phyloP scores from a whole-genome alignment of 2,329 filamentous ascomycete genomes.

The Xylariaceae sp. region DNA sequence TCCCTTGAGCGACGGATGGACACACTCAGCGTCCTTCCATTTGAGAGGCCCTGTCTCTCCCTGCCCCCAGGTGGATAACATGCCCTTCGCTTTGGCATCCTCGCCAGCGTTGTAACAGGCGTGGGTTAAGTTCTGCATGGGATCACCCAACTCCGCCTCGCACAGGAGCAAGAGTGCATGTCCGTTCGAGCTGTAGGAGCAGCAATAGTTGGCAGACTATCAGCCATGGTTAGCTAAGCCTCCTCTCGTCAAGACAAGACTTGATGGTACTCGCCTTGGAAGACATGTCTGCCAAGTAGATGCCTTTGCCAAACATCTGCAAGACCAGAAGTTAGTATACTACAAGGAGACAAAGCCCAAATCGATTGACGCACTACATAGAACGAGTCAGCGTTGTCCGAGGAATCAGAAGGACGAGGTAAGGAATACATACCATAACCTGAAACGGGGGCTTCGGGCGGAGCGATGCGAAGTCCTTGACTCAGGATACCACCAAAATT shows the following conservation, averaged over 20 bases:
- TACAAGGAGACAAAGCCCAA: not conserved
- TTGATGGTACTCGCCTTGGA: conserved; percentile 47
- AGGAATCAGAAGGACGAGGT: not conserved
- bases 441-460: conserved; percentile 70
- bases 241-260: not conserved
- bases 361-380: conserved; percentile 7
- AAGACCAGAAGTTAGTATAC: conserved; percentile 4
- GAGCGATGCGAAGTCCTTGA: conserved; percentile 85
- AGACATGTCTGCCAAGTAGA: conserved; percentile 82
- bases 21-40: conserved; percentile 70
- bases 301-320: conserved; percentile 84
- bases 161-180: conserved; percentile 74
- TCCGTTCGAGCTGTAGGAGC: conserved; percentile 53
- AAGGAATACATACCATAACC: conserved; percentile 36
- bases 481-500: conserved; percentile 85
- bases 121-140: conserved; percentile 58
- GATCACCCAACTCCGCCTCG: conserved; percentile 74
- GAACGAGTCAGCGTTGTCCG: conserved; percentile 1
- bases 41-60: conserved; percentile 57
- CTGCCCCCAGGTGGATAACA: conserved; percentile 64
- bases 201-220: conserved; percentile 69
- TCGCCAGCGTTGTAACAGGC: conserved; percentile 59
- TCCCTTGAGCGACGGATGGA: conserved; percentile 61
- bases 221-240: conserved; percentile 10
- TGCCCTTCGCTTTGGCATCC: conserved; percentile 53